Percentiles rank a stretch among this genome's conserved stretches.
Evolutionary conservation across 164 flowering plant genomes (phyloP).

Genomic region (Dillenia turbinata): DNA sequence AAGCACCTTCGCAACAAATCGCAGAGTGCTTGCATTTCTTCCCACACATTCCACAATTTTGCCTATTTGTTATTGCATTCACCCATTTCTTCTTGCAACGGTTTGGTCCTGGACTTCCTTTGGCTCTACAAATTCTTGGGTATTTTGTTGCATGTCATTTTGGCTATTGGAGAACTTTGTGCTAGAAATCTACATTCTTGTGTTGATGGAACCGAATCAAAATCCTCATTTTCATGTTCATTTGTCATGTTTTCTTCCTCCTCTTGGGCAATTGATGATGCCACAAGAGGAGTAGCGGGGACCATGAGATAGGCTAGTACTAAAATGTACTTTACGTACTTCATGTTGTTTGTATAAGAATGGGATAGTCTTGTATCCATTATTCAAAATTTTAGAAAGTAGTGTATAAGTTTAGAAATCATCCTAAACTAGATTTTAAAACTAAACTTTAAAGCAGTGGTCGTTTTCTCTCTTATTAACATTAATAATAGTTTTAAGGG

Average conservation of each 20-base stretch:
- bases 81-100: conserved; percentile 24
- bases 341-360: no score
- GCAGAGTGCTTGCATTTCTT: conserved; percentile 11
- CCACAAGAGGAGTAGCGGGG: neutral
- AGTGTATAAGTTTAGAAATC: no score
- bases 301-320: conserved; percentile 13
- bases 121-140: conserved; percentile 37
- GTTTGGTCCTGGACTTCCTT: conserved; percentile 27
- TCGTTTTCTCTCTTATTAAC: no score
- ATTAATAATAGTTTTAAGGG: no score
- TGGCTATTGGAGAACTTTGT: conserved; percentile 1
- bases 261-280: neutral
- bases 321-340: neutral
- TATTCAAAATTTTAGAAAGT: no score
- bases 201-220: no score
- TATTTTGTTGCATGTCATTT: conserved; percentile 19
- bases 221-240: neutral
- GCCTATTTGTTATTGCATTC: conserved; percentile 4
- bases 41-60: conserved; percentile 18
- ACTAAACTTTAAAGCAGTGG: no score
- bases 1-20: conserved; percentile 14
- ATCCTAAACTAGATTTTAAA: no score
- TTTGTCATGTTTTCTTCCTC: neutral
- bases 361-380: no score
- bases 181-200: conserved; percentile 14